Evolutionary conservation across 1,284 basidiomycete genomes (phyloP).

Genomic region (Sanghuangporus baumii): DNA sequence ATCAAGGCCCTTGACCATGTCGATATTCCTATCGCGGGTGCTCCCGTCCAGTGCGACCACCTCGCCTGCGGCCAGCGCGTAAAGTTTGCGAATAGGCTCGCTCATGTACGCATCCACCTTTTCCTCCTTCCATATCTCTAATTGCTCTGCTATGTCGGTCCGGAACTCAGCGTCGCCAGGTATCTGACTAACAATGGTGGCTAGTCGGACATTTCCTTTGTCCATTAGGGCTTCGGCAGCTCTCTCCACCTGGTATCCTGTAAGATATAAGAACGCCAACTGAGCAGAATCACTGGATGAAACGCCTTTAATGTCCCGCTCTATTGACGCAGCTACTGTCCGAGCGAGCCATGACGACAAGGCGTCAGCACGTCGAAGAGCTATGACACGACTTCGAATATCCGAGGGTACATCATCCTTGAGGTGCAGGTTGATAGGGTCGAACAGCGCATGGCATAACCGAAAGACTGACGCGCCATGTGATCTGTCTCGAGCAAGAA

Average conservation of each 20-base stretch:
- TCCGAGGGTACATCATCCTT: slow-evolving; percentile 49
- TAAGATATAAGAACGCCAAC: slow-evolving; percentile 75
- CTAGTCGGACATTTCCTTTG: slow-evolving; percentile 78
- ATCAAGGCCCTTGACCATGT: slow-evolving; percentile 79
- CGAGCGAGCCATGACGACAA: slow-evolving; percentile 85
- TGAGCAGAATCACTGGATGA: slow-evolving; percentile 40
- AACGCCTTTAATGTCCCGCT: slow-evolving; percentile 62
- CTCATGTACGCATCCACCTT: slow-evolving; percentile 70
- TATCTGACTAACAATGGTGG: slow-evolving; percentile 88
- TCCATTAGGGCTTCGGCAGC: slow-evolving; percentile 78
- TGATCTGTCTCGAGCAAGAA: slow-evolving; percentile 68
- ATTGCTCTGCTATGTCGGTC: slow-evolving; percentile 72
- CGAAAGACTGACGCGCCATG: slow-evolving; percentile 82
- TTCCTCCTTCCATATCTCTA: slow-evolving; percentile 82
- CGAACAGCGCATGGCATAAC: slow-evolving; percentile 89
- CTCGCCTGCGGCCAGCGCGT: slow-evolving; percentile 82
- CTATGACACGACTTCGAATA: slow-evolving; percentile 52
- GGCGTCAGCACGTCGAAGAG: slow-evolving; percentile 74
- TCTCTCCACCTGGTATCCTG: slow-evolving; percentile 83
- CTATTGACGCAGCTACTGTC: slow-evolving; percentile 69
- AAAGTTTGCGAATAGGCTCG: slow-evolving; percentile 71
- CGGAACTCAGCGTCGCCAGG: slow-evolving; percentile 78
- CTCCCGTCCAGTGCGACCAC: slow-evolving; percentile 58
- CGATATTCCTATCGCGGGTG: slow-evolving; percentile 53
- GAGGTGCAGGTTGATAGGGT: slow-evolving; percentile 68